phyloP scores from a whole-genome alignment of 2,329 filamentous ascomycete species.

The Annulohypoxylon truncatum region DNA sequence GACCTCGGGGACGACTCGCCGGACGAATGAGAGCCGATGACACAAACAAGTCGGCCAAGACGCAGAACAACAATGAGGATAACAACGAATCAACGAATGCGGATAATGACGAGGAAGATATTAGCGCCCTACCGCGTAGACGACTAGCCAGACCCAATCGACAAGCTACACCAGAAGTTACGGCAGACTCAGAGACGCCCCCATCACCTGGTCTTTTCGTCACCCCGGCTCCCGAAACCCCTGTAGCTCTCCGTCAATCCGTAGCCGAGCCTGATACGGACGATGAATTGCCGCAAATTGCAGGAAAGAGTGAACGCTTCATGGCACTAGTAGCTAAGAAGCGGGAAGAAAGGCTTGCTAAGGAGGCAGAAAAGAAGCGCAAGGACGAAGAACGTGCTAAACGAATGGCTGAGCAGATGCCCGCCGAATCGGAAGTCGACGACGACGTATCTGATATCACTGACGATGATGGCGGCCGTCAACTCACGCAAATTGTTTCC shows the following conservation, averaged over 20 bases:
- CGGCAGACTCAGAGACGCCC: conserved; percentile 48
- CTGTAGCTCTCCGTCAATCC: conserved; percentile 37
- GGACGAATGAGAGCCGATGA: conserved; percentile 50
- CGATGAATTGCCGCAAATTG: conserved; percentile 58
- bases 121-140: conserved; percentile 42
- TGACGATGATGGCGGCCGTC: conserved; percentile 72
- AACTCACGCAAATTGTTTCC: conserved; percentile 73
- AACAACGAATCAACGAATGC: conserved; percentile 36
- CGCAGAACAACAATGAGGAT: conserved; percentile 21
- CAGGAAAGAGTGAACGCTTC: conserved; percentile 69
- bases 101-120: conserved; percentile 46
- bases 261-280: conserved; percentile 55
- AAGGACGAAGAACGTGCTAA: conserved; percentile 60
- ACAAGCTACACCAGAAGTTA: conserved; percentile 44
- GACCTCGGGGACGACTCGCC: conserved; percentile 54
- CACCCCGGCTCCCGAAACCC: conserved; percentile 57
- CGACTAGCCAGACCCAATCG: conserved; percentile 43
- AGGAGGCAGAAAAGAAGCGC: conserved; percentile 69
- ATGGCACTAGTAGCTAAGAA: conserved; percentile 79
- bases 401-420: conserved; percentile 54
- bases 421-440: conserved; percentile 58
- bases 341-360: conserved; percentile 74
- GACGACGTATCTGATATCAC: conserved; percentile 68
- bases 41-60: conserved; percentile 17
- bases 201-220: conserved; percentile 68